Conservation (phyloP, 2,329 filamentous ascomycete species). For the Chaetomium sp. region DNA sequence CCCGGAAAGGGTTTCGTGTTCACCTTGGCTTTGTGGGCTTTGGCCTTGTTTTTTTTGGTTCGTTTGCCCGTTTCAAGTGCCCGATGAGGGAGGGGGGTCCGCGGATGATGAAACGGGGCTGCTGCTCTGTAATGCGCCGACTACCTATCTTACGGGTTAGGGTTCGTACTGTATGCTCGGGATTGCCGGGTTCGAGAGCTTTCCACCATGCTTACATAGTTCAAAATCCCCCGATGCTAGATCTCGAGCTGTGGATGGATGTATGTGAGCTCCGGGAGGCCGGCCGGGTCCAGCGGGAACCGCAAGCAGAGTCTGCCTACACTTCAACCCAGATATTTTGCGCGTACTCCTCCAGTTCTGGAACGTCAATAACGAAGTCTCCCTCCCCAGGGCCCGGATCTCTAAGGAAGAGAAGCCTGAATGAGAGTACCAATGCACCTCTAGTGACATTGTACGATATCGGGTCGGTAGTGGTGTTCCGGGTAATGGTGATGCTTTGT, state of each 20-base stretch:
- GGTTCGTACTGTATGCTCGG: too few species aligned
- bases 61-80: not conserved
- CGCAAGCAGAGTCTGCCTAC: too few species aligned
- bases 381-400: conserved; percentile 19
- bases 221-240: too few species aligned
- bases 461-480: conserved; percentile 19
- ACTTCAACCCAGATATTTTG: conserved; percentile 8
- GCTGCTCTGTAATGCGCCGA: not conserved
- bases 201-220: too few species aligned
- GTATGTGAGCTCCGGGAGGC: too few species aligned
- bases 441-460: conserved; percentile 26
- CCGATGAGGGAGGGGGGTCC: not conserved
- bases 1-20: not conserved
- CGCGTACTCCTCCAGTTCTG: conserved; percentile 18
- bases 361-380: conserved; percentile 18
- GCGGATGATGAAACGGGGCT: not conserved
- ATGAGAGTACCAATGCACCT: conserved; percentile 25
- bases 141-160: not conserved
- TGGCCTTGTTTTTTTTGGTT: not conserved
- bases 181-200: too few species aligned
- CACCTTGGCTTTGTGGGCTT: not conserved
- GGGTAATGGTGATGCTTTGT: conserved; percentile 27
- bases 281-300: too few species aligned
- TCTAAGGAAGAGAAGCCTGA: conserved; percentile 26
- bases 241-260: too few species aligned